Base-by-base conservation (phyloP, 225 moss, liverwort and hornwort genomes). In the Ulota crispa region DNA sequence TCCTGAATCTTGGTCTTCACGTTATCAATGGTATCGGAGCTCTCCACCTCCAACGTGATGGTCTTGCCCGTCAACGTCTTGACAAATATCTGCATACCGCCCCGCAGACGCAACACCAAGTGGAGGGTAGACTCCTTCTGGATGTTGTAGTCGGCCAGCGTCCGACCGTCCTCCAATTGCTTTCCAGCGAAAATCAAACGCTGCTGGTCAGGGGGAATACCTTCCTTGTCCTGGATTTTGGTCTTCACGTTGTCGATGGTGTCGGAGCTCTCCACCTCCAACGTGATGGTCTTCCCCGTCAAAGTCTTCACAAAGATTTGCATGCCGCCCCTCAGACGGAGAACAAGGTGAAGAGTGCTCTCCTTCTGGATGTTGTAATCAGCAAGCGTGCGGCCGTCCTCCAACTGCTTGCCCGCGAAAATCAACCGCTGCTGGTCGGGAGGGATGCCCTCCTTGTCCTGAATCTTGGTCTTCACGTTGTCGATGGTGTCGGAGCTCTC, bases 1-100 rank as follows among this genome's bases (percentile, higher is more conserved):
- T 64, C 73, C 39, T 73, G 73, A 0, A 73, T 73, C 39, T 73
- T 73, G 4, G 73, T 73, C 59, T 73, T 73, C 16, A 73, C 73
- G 15, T 73, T 73, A 8, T 73, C 73, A 7, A 73, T 73, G 39
- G 73, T 73, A 6, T 73, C 45, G 1, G 45, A 69, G 45, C 69
- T 69, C 26, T 69, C 69, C 26, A 69, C 69, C 45, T 69, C 69
- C 8, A 69, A 9, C 3, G 45, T 69, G 7, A 69, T 69, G 0
- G 69, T 69, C 15, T 69, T 69, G 6, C 59, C 71, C 52, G 71
- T 72, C 72, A 72, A 23, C 0, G 54, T 72, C 54, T 72, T 72
- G 2, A 72, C 72, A 0, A 72, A 72, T 1, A 54, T 72, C 12
- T 72, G 54, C 54, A 54, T 72, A 0, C 72, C 54, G 0, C 72